Percentiles rank a stretch among this genome's conserved stretches.
These are phyloP conservation scores for Metarhizium anisopliae DNA, from an alignment of 2,329 filamentous ascomycete species.

Conservation along the genomic window DNA sequence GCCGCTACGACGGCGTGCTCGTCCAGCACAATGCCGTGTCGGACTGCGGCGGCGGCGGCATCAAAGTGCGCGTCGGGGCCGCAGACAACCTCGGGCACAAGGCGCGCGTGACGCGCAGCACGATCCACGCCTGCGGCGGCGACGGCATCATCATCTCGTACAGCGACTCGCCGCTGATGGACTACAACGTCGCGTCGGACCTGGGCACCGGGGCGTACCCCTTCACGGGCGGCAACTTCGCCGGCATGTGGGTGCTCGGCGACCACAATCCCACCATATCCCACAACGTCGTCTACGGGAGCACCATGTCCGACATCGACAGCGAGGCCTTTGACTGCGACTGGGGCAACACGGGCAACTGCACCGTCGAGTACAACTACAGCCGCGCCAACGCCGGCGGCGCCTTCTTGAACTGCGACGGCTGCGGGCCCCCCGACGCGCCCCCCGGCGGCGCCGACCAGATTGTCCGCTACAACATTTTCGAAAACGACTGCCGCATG, in stretches of 20 bases:
- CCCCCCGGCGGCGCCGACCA: conserved; percentile 12
- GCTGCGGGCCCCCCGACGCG: conserved; percentile 8
- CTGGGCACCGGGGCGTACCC: conserved; percentile 15
- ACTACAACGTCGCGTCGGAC: conserved; percentile 14
- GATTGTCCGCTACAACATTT: conserved; percentile 18
- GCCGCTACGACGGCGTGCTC: conserved; percentile 15
- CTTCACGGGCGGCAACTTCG: conserved; percentile 17
- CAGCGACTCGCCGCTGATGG: conserved; percentile 12
- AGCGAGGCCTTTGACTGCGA: conserved; percentile 19
- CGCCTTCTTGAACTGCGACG: conserved; percentile 17
- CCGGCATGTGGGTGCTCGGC: conserved; percentile 18
- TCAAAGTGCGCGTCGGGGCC: conserved; percentile 16
- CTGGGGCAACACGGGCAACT: conserved; percentile 17
- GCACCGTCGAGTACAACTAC: conserved; percentile 17
- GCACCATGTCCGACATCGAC: conserved; percentile 14
- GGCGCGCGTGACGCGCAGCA: conserved; percentile 12
- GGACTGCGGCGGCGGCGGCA: conserved; percentile 16
- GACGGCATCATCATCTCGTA: conserved; percentile 16
- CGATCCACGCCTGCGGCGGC: conserved; percentile 13
- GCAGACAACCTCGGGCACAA: conserved; percentile 10
- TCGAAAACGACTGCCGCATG: conserved; percentile 17
- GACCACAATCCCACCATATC: conserved; percentile 11
- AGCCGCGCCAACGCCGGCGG: conserved; percentile 19
- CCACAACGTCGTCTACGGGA: conserved; percentile 16
- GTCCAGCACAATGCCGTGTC: conserved; percentile 12